phyloP scores from a whole-genome alignment of 768 basidiomycete species.

The Auriscalpium orientale region DNA sequence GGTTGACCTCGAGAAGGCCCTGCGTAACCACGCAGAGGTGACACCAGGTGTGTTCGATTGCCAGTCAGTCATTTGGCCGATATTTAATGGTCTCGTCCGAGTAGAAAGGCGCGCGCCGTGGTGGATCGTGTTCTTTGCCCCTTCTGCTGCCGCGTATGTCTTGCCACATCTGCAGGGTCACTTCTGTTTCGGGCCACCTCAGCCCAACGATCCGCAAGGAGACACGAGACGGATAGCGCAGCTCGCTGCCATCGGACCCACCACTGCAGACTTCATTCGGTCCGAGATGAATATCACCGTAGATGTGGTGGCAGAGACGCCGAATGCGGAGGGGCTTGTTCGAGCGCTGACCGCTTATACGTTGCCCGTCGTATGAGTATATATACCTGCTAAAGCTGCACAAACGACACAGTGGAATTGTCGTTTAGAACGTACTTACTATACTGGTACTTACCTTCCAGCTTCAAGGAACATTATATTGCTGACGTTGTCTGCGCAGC shows the following conservation, averaged over 20 bases:
- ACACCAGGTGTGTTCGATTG: slow-evolving; percentile 13
- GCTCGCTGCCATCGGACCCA: slow-evolving; percentile 63
- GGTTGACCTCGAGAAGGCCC: slow-evolving; percentile 27
- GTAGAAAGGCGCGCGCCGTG: slow-evolving; percentile 21
- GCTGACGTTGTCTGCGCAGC: no score
- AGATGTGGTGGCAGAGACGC: slow-evolving; percentile 46
- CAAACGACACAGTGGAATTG: no score
- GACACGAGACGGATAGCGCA: slow-evolving; percentile 3
- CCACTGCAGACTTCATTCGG: slow-evolving; percentile 46
- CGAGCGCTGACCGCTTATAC: slow-evolving; percentile 14
- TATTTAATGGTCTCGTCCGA: not conserved
- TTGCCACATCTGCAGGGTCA: slow-evolving; percentile 39
- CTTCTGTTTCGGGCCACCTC: slow-evolving; percentile 30
- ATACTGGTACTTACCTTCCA: no score
- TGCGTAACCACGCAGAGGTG: not conserved
- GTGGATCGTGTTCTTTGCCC: slow-evolving; percentile 77
- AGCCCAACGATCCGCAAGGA: not conserved
- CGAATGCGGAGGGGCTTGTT: slow-evolving; percentile 46
- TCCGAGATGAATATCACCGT: slow-evolving; percentile 41
- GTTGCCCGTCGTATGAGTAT: no score
- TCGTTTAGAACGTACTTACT: no score
- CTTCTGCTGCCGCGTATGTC: slow-evolving; percentile 57
- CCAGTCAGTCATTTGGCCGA: not conserved
- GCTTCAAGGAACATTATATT: no score
- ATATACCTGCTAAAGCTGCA: no score